Evolutionary conservation across 2,329 filamentous ascomycete genomes (phyloP), one percentile per base, ranked within the genome.

Genomic region (Ceratocystis harringtonii): DNA sequence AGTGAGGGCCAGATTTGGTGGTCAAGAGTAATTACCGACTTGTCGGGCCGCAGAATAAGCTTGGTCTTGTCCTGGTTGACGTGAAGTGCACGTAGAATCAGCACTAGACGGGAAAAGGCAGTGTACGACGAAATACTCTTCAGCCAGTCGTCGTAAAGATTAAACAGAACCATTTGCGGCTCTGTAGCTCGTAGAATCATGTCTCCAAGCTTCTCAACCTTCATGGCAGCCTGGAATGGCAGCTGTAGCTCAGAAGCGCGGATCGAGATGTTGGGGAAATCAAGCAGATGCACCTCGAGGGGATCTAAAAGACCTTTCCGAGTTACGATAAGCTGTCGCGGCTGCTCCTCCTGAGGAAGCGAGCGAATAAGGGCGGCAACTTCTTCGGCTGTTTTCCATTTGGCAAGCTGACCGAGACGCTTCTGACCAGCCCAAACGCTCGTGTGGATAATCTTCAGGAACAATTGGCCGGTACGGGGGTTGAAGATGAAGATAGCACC

Each of bases 401-500:
- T 99, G 60, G 94, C 94, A 70, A 99, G 78, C 76, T 99, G 94
- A 70, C 95, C 95, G 41, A 99, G 84, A 89, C 94, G 95, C 77
- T 99, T 99, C 77, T 99, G 94, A 65, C 94, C 94, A 63, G 94
- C 94, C 94, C 94, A 99, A 32, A 99, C 95, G 73, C 92, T 96
- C 1, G 94, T 99, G 77, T 99, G 95, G 70, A 99, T 99, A 71
- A 99, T 97, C 82, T 99, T 99, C 73, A 99, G 77, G 84, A 99
- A 99, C 48, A 99, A 78, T 73, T 99, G 94, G 62, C 94, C 94
- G 63, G 94, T 99, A 67, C 92, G 85, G n/a, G 95, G 94, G 74
- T 99, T 99, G 84, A 99, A 97, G 73, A 99, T 99, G 80, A 99
- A 99, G 74, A 99, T 97, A 58, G 95, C 94, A 74, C 94, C 94